These are phyloP conservation scores for Tuber calosporum DNA, from an alignment of 495 filamentous ascomycete species.

Conservation along the genomic window DNA sequence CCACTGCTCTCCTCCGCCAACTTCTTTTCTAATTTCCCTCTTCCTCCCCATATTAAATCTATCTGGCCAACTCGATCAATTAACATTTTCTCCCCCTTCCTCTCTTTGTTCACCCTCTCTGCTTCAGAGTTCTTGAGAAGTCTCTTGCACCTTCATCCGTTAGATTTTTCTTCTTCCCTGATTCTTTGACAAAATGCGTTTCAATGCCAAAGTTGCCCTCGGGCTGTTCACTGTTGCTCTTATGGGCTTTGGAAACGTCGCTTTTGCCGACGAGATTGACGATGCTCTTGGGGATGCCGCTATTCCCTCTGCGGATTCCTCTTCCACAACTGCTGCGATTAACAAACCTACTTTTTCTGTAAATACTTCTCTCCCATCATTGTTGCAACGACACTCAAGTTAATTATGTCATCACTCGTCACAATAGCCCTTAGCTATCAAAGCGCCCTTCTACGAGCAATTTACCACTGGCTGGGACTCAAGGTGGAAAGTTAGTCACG, in stretches of 20 bases:
- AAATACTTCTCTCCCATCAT: slow-evolving; percentile 43
- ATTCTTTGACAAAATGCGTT: slow-evolving; percentile 58
- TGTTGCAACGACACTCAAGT: background rate
- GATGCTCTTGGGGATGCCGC: slow-evolving; percentile 48
- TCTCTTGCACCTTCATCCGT: slow-evolving; percentile 17
- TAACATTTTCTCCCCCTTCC: slow-evolving; percentile 10
- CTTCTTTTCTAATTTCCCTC: slow-evolving; percentile 12
- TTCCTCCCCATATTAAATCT: slow-evolving; percentile 11
- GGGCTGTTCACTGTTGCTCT: slow-evolving; percentile 62
- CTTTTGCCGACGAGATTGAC: slow-evolving; percentile 64
- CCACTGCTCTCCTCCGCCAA: slow-evolving; percentile 18
- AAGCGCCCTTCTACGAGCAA: slow-evolving; percentile 95
- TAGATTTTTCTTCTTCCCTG: slow-evolving; percentile 20
- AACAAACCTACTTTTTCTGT: slow-evolving; percentile 85
- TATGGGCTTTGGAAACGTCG: slow-evolving; percentile 52
- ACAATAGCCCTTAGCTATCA: slow-evolving; percentile 68
- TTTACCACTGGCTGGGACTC: slow-evolving; percentile 92
- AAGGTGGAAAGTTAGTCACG: slow-evolving; percentile 87
- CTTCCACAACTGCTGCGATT: slow-evolving; percentile 52
- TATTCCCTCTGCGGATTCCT: slow-evolving; percentile 42
- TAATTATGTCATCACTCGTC: slow-evolving; percentile 8
- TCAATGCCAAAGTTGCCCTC: slow-evolving; percentile 61
- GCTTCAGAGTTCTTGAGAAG: slow-evolving; percentile 8
- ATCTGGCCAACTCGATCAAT: slow-evolving; percentile 8
- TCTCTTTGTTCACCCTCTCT: slow-evolving; percentile 1